These are phyloP conservation scores for Penicillium flavigenum DNA, from an alignment of 495 filamentous ascomycete species.

Conservation along the genomic window DNA sequence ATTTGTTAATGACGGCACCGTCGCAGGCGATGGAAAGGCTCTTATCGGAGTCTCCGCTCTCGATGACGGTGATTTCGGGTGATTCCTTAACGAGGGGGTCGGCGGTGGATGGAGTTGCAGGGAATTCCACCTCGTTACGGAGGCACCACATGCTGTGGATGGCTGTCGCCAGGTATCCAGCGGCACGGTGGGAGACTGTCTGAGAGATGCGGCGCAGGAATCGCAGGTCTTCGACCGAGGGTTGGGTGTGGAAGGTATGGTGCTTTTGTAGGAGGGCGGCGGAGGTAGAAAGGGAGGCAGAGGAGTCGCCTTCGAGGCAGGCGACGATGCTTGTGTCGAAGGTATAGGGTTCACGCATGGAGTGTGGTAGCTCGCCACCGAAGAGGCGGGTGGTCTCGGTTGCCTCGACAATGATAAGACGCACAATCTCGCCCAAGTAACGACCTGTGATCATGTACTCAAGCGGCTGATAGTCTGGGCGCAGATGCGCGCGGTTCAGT, in stretches of 20 bases:
- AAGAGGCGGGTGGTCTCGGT: conserved; percentile 50
- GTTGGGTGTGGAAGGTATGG: conserved; percentile 48
- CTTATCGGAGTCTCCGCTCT: conserved; percentile 33
- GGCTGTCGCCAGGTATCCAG: conserved; percentile 61
- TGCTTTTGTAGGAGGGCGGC: conserved; percentile 49
- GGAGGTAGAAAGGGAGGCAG: conserved; percentile 45
- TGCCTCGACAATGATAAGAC: conserved; percentile 74
- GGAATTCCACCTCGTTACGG: conserved; percentile 49
- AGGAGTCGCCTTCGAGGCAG: conserved; percentile 50
- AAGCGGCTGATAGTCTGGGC: conserved; percentile 82
- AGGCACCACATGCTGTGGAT: conserved; percentile 65
- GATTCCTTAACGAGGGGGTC: conserved; percentile 34
- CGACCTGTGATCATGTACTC: conserved; percentile 88
- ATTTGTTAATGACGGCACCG: conserved; percentile 61
- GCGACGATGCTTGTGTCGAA: conserved; percentile 71
- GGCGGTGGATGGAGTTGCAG: conserved; percentile 17
- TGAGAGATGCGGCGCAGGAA: conserved; percentile 54
- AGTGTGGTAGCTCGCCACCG: conserved; percentile 55
- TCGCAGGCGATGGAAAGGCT: conserved; percentile 54
- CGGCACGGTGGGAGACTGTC: conserved; percentile 59
- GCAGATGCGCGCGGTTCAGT: conserved; percentile 67
- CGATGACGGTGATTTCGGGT: conserved; percentile 44
- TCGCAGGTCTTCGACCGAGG: conserved; percentile 51
- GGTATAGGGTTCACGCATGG: conserved; percentile 61
- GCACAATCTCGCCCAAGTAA: conserved; percentile 81